These are phyloP conservation scores for Casaregolazyma lundiana DNA, from an alignment of 1,139 yeast species.

Conservation along the genomic window DNA sequence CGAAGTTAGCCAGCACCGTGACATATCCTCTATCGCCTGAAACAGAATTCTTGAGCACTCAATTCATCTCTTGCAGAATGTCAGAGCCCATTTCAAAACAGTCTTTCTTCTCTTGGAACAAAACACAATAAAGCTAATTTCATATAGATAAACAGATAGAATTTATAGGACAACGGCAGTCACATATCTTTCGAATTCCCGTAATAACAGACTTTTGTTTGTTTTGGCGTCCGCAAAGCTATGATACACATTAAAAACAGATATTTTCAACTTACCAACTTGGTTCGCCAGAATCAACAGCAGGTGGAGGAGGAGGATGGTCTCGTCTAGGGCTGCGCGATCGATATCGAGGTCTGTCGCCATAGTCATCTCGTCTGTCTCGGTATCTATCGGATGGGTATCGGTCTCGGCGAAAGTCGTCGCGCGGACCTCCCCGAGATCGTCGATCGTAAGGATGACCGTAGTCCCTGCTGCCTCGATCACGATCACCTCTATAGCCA, in stretches of 20 bases:
- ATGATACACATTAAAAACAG: neutral
- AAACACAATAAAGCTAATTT: neutral
- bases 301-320: conserved; percentile 14
- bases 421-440: conserved; percentile 15
- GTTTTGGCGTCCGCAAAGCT: neutral
- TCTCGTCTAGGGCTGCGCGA: conserved; percentile 13
- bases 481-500: conserved; percentile 19
- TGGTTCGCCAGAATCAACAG: conserved; percentile 9
- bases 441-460: conserved; percentile 17
- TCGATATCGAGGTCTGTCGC: conserved; percentile 14
- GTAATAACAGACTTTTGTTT: neutral
- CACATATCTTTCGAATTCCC: neutral
- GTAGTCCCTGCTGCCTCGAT: conserved; percentile 16
- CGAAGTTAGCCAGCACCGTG: too few species aligned
- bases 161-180: neutral
- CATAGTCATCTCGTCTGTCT: conserved; percentile 9
- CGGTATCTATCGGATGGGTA: conserved; percentile 15
- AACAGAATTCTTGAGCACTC: neutral
- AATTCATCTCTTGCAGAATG: neutral
- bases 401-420: conserved; percentile 17
- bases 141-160: neutral
- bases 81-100: neutral
- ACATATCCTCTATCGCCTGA: too few species aligned
- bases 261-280: conserved; percentile 5
- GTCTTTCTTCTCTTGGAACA: neutral